Base-by-base conservation (phyloP, 2,329 filamentous ascomycete species). In the Hysterium pulicare region DNA sequence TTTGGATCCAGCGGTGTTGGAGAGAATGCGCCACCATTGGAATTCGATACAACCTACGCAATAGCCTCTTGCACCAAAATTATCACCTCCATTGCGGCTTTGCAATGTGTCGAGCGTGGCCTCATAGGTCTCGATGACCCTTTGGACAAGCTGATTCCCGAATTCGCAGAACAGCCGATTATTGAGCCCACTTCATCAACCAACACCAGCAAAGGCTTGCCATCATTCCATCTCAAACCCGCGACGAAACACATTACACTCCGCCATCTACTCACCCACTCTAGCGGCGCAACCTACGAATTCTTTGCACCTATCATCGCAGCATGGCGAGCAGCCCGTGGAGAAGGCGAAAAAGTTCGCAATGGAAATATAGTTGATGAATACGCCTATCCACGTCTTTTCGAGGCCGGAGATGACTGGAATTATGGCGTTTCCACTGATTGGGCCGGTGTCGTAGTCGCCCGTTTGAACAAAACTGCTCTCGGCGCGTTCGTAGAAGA, bases 21-120 rank as follows among this genome's bases (percentile, higher is more conserved):
- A 1, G 46, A 58, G 7, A 53, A 58, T 8, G 51, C 66, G 0
- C 70, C 76, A 33, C 66, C 73, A 4, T 78, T 85, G 73, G 72
- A 71, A 0, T 64, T 79, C 23, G 53, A 58, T 28, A 77, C 66
- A 11, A 66, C 79, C 2, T 84, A 80, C 49, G 76, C 69, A 67
- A 45, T 63, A 5, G 61, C 61, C 11, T 62, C 57, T 1, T 58
- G 52, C 46, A 66, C 56, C 1, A 64, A 66, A 40, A 49, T 64
- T 8, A 51, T 65, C n/a, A 47, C 57, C 15, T 48, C 50, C 5
- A 57, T 66, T 33, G 57, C 58, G 3, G 54, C 53, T 2, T 40
- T 66, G 15, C 58, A 65, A 35, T 42, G 45, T 19, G 60, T 66
- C 2, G 58, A 66, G 30, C 44, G 47, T 8, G 59, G 53, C 3